Evolutionary conservation across 129 eudicot genomes (phyloP), one percentile per base, ranked within the genome.

Genomic region (Lactuca sativa): DNA sequence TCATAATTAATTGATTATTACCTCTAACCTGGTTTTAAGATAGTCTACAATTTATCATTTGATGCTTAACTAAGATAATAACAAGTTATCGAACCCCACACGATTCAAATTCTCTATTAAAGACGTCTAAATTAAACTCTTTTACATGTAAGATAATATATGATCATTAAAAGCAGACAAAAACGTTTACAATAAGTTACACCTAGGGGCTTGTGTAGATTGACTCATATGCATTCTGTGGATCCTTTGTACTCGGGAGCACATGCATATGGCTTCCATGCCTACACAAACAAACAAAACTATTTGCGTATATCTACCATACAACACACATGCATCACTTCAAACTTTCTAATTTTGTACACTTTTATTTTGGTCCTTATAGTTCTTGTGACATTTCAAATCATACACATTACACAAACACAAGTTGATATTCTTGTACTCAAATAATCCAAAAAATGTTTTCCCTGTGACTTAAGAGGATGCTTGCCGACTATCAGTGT

Each of bases 231-330:
- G 76, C 47, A 47, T 14, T 48, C 68, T 71, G 18, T 71, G 74
- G 76, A 72, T 72, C 69, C 77, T 61, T 49, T 72, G 69, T 72
- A 61, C 37, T 52, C 67, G 77, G 70, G 4, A 34, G 70, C 77
- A 72, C 70, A 72, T 72, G 77, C 70, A 7, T 33, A 60, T 31
- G 67, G 59, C 75, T 71, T 71, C 59, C 67, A 32, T 72, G 69
- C 69, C 67, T 72, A 72, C 62, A 53, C 62, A 72, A 72, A 62
- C 69, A 72, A 72, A 72, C 77, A 72, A 72, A 48, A 49, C 56
- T 72, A 52, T 37, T 62, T 72, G 62, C 67, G 10, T 66, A 59
- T 47, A 44, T 41, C 36, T 21, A 70, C 56, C 44, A 70, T 43
- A 30, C 47, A 25, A 12, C 43, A 30, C 49, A 58, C 67, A 59